Evolutionary conservation across 371 early-diverging fungal species (phyloP), one percentile per base, ranked within the genome.

Genomic region (Mortierella sp.): DNA sequence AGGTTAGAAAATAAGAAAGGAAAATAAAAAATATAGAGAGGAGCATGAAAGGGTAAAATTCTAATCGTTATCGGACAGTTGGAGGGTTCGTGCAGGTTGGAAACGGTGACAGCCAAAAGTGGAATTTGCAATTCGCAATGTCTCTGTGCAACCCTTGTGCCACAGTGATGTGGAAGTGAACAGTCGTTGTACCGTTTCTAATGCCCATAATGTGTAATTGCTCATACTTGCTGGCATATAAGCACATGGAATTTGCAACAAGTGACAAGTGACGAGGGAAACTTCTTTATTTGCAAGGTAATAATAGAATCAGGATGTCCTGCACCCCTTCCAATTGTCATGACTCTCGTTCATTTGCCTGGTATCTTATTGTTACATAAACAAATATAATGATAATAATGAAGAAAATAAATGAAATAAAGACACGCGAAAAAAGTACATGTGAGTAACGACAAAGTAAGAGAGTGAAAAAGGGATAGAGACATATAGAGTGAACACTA

Each of bases 281-380:
- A 53, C 28, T 26, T 28, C 12, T 53, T 57, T 57, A 57, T 57
- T 57, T 57, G 57, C 57, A n/a, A 31, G 35, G 15, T 54, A 17
- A 23, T 57, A 60, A 17, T 35, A 60, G 40, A 60, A 60, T 35
- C 26, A 29, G 60, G 60, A 60, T 60, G 60, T 60, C 60, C 60
- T 26, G 60, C 60, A 60, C 60, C 60, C 40, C 28, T 42, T 26
- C 26, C 12, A 35, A 15, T 26, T 60, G 35, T 32, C 40, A 37
- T 60, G 26, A 40, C 26, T 60, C 13, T 37, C 23, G 26, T 26
- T 37, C 58, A 35, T 60, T 32, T 35, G 37, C 57, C 35, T 35
- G 31, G 57, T 53, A 53, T 53, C 53, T 53, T 53, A 53, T 53
- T 53, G 53, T 53, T 53, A 53, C 53, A 53, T 53, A 28, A 12